Percentiles rank a stretch among this genome's conserved stretches.
These are phyloP conservation scores for Podaxis mareebaensis DNA, from an alignment of 768 basidiomycete species.

Conservation along the genomic window DNA sequence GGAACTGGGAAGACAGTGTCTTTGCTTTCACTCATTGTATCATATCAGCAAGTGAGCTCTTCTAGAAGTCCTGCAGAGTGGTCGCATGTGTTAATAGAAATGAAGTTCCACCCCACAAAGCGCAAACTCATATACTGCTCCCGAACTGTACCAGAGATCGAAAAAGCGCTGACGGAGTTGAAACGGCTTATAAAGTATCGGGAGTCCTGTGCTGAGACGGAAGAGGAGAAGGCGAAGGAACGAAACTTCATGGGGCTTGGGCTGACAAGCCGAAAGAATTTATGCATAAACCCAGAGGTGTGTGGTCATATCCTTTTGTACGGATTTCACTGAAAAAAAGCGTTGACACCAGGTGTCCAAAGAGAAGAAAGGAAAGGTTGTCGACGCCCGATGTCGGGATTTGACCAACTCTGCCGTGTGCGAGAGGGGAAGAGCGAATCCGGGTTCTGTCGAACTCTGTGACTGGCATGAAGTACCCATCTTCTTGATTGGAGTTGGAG, in stretches of 20 bases:
- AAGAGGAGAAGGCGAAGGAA: slow-evolving; percentile 78
- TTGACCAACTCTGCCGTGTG: slow-evolving; percentile 83
- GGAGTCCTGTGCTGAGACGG: slow-evolving; percentile 65
- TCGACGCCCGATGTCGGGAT: slow-evolving; percentile 96
- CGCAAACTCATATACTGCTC: slow-evolving; percentile 98
- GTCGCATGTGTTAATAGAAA: neutral
- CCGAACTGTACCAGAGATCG: slow-evolving; percentile 98
- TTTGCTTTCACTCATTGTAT: slow-evolving; percentile 91
- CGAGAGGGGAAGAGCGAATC: slow-evolving; percentile 81
- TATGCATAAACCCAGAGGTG: slow-evolving; percentile 95
- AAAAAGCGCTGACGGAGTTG: slow-evolving; percentile 94
- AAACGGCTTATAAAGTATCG: slow-evolving; percentile 94
- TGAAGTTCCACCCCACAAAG: slow-evolving; percentile 86
- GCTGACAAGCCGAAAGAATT: slow-evolving; percentile 92
- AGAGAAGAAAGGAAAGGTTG: slow-evolving; percentile 97
- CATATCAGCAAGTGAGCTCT: slow-evolving; percentile 84
- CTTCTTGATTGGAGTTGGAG: slow-evolving; percentile 5
- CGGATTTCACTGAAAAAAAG: slow-evolving; percentile 2
- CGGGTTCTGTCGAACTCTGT: slow-evolving; percentile 90
- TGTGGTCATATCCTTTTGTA: slow-evolving; percentile 20
- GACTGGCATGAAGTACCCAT: slow-evolving; percentile 88
- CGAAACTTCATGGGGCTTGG: slow-evolving; percentile 85
- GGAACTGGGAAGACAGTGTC: slow-evolving; percentile 99
- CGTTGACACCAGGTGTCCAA: slow-evolving; percentile 72
- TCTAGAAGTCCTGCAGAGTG: no score